These are phyloP conservation scores for Pholiota conissans DNA, from an alignment of 768 basidiomycete genomes.

Conservation along the genomic window DNA sequence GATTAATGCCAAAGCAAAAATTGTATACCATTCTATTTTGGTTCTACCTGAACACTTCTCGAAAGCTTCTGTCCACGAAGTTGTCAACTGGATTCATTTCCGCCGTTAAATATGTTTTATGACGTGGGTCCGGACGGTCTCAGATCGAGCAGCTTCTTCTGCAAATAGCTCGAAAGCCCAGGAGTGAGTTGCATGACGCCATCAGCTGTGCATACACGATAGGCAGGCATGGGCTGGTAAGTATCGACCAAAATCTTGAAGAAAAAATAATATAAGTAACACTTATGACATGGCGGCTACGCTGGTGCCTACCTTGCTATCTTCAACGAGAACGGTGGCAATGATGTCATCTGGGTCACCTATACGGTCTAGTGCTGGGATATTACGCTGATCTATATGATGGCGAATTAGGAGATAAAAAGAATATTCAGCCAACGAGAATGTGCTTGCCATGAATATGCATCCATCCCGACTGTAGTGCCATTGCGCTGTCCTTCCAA, in stretches of 20 bases:
- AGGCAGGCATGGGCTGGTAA: slow-evolving; percentile 83
- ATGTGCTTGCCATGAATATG: too few relatives aligned
- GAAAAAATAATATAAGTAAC: not conserved
- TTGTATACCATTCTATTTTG: not conserved
- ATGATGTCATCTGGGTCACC: slow-evolving; percentile 87
- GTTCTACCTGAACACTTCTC: not conserved
- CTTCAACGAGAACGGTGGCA: slow-evolving; percentile 69
- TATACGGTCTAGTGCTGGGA: slow-evolving; percentile 73
- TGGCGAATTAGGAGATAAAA: too few relatives aligned
- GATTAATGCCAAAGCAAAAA: not conserved
- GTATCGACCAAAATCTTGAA: slow-evolving; percentile 65
- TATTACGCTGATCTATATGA: slow-evolving; percentile 63
- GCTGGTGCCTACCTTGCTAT: slow-evolving; percentile 53
- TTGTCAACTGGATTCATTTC: not conserved
- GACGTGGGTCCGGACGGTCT: not conserved
- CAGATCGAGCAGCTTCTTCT: not conserved
- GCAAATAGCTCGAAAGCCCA: slow-evolving; percentile 55
- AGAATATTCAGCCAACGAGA: too few relatives aligned
- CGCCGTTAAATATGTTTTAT: not conserved
- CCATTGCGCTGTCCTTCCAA: slow-evolving; percentile 62
- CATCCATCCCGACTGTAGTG: slow-evolving; percentile 81
- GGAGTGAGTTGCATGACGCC: slow-evolving; percentile 70
- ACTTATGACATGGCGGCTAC: not conserved
- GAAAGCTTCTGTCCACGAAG: not conserved
- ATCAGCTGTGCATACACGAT: slow-evolving; percentile 76